Conservation (phyloP, 1,139 yeast species). For the Diutina mesorugosa region DNA sequence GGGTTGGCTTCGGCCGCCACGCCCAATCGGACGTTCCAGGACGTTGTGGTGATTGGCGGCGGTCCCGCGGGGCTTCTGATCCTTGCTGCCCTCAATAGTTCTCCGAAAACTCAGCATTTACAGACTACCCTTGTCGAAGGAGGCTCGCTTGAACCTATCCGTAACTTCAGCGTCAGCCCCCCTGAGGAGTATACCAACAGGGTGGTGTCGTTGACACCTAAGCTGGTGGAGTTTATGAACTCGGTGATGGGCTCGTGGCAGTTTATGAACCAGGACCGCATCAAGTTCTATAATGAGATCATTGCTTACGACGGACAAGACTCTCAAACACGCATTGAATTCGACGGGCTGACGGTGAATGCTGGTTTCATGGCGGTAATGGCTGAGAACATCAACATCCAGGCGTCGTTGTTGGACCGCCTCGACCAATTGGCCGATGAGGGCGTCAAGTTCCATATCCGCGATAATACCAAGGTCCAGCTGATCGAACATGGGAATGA, state of each 20-base stretch:
- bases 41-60: slow-evolving; percentile 86
- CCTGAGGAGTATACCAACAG: slow-evolving; percentile 62
- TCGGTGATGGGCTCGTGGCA: slow-evolving; percentile 65
- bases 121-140: slow-evolving; percentile 68
- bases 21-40: slow-evolving; percentile 24
- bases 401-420: slow-evolving; percentile 48
- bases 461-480: slow-evolving; percentile 57
- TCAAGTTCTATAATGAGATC: slow-evolving; percentile 70
- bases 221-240: slow-evolving; percentile 53
- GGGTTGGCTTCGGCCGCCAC: slow-evolving; percentile 6
- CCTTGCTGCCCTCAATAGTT: slow-evolving; percentile 63
- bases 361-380: slow-evolving; percentile 49
- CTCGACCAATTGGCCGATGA: slow-evolving; percentile 35
- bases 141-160: slow-evolving; percentile 39
- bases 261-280: slow-evolving; percentile 51
- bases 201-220: slow-evolving; percentile 78
- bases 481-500: slow-evolving; percentile 20
- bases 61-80: slow-evolving; percentile 95
- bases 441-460: slow-evolving; percentile 24
- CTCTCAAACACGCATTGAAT: slow-evolving; percentile 53
- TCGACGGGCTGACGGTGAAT: slow-evolving; percentile 42
- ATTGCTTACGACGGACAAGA: slow-evolving; percentile 76
- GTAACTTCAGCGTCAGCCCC: slow-evolving; percentile 38
- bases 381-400: slow-evolving; percentile 83
- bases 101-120: slow-evolving; percentile 47